Evolutionary conservation across 2,329 filamentous ascomycete species (phyloP), one percentile per base, ranked within the genome.

Genomic region (Tolypocladium nubicola): DNA sequence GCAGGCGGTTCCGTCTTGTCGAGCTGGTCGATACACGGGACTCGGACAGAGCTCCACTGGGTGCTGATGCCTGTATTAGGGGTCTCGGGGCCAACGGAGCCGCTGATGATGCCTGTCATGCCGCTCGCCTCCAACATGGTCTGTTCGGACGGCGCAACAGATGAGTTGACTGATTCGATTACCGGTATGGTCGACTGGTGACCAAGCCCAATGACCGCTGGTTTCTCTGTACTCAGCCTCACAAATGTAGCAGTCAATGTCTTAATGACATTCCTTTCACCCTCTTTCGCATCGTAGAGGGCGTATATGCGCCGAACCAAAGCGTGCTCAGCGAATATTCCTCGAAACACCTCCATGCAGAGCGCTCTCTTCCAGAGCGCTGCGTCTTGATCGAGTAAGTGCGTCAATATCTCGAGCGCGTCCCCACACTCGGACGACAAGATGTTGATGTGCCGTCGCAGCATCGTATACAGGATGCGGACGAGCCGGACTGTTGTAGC

Each of bases 211-310:
- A 99, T 97, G 33, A 96, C 79, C 0, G 83, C 77, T 1, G 94
- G 94, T 66, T 91, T 96, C 68, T 99, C 94, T 0, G 91, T 91
- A 56, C 93, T 93, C 10, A 97, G 76, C 16, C 91, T 85, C n/a
- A 97, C 94, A 67, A 99, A 92, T 0, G 88, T 87, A 11, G 90
- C 89, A 60, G 94, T 87, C 59, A 97, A 79, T 58, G 91, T 88
- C 64, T 89, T 87, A 26, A 99, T 75, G 23, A 97, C 83, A 54
- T 86, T 79, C 64, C 87, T 93, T 64, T 87, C 84, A 4, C 83
- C 86, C 49, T 89, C 79, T 54, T 83, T 76, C 16, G 82, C 81
- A 67, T 99, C 93, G 64, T 90, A 97, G 19, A 88, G 77, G 8
- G 83, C 79, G 67, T 90, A 97, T 2, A 96, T 89, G 41, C 87